Evolutionary conservation across 768 basidiomycete species (phyloP), one percentile per base, ranked within the genome.

Genomic region (Leccinum variicolor): DNA sequence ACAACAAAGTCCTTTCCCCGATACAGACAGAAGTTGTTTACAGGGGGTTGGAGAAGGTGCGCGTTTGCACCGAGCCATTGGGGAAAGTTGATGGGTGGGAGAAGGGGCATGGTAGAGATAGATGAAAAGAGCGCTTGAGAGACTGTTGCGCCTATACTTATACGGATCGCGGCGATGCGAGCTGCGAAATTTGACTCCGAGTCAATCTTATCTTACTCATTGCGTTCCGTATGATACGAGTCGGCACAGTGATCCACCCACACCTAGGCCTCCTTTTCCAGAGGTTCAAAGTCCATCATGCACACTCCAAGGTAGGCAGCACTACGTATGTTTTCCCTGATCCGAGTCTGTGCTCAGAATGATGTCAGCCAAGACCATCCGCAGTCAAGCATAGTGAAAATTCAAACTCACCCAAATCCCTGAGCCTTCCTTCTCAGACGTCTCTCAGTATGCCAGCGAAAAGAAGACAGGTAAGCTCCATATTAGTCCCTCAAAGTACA

Each of bases 1-100:
- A 96, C 86, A 45, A 91, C 83, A 66, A 89, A 96, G 70, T 98
- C 94, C 26, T 79, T 78, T 36, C 92, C 92, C 52, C 83, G 80
- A 71, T 89, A 92, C 55, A 93, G 68, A 69, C 91, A 92, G 61
- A 84, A 94, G 71, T 95, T 92, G 79, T 94, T 94, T 48, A 99
- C 92, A 0, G 96, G 95, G 2, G 96, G 96, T 69, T 89, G 81
- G 28, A 98, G 80, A 3, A 89, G 79, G 61, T 94, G 82, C 21
- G 75, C 74, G 64, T 98, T 98, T 66, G 92, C 84, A 4, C 76
- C 75, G 46, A 99, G 81, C 97, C 97, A 98, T 70, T 84, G 84
- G 2, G 84, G 84, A 63, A 98, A 88, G 76, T 97, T 95, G 65
- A 99, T 78, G 3, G 96, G 92, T 10, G 90, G 81, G 9, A 80